These are phyloP conservation scores for Mycena amicta DNA, from an alignment of 768 basidiomycete genomes.

Conservation along the genomic window DNA sequence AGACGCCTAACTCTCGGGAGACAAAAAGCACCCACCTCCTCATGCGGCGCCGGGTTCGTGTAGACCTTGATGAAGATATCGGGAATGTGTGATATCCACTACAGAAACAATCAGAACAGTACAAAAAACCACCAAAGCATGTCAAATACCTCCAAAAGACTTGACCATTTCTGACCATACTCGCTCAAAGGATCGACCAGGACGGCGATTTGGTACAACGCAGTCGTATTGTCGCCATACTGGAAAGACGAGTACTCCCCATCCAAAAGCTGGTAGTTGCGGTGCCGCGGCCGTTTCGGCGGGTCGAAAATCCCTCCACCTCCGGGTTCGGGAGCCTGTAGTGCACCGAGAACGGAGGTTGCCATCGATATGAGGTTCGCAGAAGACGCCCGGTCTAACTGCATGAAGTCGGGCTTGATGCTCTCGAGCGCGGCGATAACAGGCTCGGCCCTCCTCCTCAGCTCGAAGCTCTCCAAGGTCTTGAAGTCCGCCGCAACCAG, in stretches of 20 bases:
- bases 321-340: conserved; percentile 72
- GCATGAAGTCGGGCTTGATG: conserved; percentile 42
- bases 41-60: conserved; percentile 67
- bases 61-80: conserved; percentile 75
- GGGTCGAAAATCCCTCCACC: conserved; percentile 74
- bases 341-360: conserved; percentile 72
- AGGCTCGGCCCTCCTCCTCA: conserved; percentile 67
- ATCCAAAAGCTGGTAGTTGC: conserved; percentile 61
- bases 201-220: conserved; percentile 69
- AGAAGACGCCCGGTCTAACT: conserved; percentile 48
- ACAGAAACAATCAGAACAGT: not conserved
- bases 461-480: conserved; percentile 73
- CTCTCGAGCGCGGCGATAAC: conserved; percentile 66
- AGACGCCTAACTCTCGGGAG: not conserved
- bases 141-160: conserved; percentile 71
- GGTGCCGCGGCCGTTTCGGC: conserved; percentile 57
- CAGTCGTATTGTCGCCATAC: conserved; percentile 66
- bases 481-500: conserved; percentile 76
- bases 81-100: conserved; percentile 70
- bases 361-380: conserved; percentile 65
- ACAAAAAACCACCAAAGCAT: not conserved
- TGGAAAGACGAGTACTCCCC: conserved; percentile 70
- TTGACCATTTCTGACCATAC: conserved; percentile 83
- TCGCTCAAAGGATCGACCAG: conserved; percentile 87
- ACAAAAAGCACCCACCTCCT: conserved; percentile 56